Percentiles rank a stretch among this genome's conserved stretches.
Conservation (phyloP, 1,284 basidiomycete species). For the Sporisorium exsertum region DNA sequence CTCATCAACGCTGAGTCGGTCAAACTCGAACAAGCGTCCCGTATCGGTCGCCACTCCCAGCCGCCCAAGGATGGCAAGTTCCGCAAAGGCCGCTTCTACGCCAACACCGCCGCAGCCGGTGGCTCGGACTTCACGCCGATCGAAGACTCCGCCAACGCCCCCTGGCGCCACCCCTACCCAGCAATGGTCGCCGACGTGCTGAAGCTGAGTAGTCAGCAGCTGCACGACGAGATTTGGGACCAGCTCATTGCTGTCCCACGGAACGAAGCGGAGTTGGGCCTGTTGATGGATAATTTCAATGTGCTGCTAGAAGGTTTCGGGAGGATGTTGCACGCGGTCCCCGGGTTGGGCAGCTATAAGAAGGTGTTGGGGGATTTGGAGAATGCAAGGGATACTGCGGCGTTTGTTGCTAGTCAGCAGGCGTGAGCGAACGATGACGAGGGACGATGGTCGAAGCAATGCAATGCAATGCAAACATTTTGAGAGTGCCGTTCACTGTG, state of each 20-base stretch:
- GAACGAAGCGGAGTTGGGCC: constrained; percentile 24
- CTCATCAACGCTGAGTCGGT: constrained; percentile 40
- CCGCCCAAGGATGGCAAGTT: constrained; percentile 21
- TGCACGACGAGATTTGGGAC: constrained; percentile 53
- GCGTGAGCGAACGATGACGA: background rate
- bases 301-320: constrained; percentile 38
- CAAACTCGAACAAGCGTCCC: constrained; percentile 25
- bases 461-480: too few species aligned
- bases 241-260: constrained; percentile 36
- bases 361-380: constrained; percentile 24
- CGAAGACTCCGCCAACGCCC: constrained; percentile 42
- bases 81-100: constrained; percentile 35
- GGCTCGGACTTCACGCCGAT: constrained; percentile 21
- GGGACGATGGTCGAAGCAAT: too few species aligned
- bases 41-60: constrained; percentile 6
- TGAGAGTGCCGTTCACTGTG: too few species aligned
- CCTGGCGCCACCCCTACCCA: constrained; percentile 51
- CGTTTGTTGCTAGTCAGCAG: constrained; percentile 40
- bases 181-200: constrained; percentile 44
- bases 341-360: constrained; percentile 37
- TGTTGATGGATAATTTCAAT: constrained; percentile 37
- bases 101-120: background rate
- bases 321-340: constrained; percentile 42
- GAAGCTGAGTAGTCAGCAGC: constrained; percentile 28
- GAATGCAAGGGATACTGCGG: constrained; percentile 43